Conservation (phyloP, 2,329 filamentous ascomycete genomes). For the Sclerotinia sclerotiorum region DNA sequence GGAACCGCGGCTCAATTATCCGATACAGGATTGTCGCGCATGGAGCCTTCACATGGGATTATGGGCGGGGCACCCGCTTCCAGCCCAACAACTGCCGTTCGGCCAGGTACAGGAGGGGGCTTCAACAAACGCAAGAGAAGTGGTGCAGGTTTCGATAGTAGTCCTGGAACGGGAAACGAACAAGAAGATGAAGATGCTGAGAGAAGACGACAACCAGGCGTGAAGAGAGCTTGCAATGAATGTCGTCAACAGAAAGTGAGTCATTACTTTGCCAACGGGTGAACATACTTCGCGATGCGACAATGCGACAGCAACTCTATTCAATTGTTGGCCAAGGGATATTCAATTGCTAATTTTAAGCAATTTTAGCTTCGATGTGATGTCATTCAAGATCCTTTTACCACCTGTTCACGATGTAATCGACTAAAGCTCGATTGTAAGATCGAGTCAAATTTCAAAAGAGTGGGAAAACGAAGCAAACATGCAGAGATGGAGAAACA, state of each 20-base stretch:
- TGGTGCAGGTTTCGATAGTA: constrained; percentile 55
- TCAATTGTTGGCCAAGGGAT: not conserved
- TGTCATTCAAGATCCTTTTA: constrained; percentile 77
- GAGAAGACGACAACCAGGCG: constrained; percentile 64
- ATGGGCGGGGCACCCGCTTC: constrained; percentile 32
- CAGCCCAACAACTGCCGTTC: constrained; percentile 35
- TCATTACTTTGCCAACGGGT: constrained; percentile 33
- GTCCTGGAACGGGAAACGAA: constrained; percentile 56
- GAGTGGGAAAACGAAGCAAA: constrained; percentile 76
- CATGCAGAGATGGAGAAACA: constrained; percentile 86
- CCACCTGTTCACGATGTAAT: constrained; percentile 73
- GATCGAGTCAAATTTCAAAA: constrained; percentile 86
- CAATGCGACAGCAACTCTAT: not conserved
- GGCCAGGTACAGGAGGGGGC: constrained; percentile 36
- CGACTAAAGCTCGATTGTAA: constrained; percentile 80
- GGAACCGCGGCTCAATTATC: constrained; percentile 24
- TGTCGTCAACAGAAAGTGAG: constrained; percentile 82
- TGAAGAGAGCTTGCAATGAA: constrained; percentile 81
- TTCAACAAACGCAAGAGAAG: constrained; percentile 60
- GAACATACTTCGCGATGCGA: constrained; percentile 16
- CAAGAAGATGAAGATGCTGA: constrained; percentile 58
- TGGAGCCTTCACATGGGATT: constrained; percentile 34
- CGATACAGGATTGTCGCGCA: constrained; percentile 29
- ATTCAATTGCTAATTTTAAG: constrained; percentile 22
- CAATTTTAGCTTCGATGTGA: constrained; percentile 72